Base-by-base conservation (phyloP, 2,329 filamentous ascomycete species). In the Fusarium sp. region DNA sequence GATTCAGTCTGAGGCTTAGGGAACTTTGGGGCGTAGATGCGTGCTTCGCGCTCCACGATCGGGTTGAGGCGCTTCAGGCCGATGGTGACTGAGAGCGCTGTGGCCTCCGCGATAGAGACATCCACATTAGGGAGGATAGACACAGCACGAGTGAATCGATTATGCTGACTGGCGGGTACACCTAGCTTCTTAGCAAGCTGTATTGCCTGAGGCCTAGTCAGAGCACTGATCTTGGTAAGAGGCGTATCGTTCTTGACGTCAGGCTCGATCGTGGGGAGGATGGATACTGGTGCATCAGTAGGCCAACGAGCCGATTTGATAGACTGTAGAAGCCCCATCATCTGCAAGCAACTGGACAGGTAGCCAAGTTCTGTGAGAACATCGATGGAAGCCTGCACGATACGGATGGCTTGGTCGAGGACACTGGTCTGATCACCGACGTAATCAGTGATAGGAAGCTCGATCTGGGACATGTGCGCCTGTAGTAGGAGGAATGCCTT, bases 241-340 rank as follows among this genome's bases (percentile, higher is more conserved):
- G 79, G 53, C 73, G 80, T 75, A 75, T 81, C 67, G 79, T 80
- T 75, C 79, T 82, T 77, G 76, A 79, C 64, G 74, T 84, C 71
- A 64, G 73, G 76, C 36, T 86, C 82, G 13, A 97, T 84, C 34
- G 91, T 91, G 0, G 95, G 94, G 10, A 98, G 85, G 71, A 98
- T 92, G 2, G 92, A 89, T 0, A 94, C 81, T 0, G 93, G 89
- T 3, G 91, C 86, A 71, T 98, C 94, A 24, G 90, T 88, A 0
- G 94, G 94, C 96, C 96, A 99, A 54, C 93, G 89, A 4, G 93
- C 96, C 38, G 89, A 93, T 80, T 99, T 99, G 83, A 99, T 91
- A 76, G 91, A 94, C 80, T 98, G 94, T 28, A 99, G 87, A 1
- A 99, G 85, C 17, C 85, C 89, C 67, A 98, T 92, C 89, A 98